Percentiles rank a stretch among this genome's conserved stretches.
Conservation (phyloP, 495 filamentous ascomycete genomes). For the Oidiodendron maius region DNA sequence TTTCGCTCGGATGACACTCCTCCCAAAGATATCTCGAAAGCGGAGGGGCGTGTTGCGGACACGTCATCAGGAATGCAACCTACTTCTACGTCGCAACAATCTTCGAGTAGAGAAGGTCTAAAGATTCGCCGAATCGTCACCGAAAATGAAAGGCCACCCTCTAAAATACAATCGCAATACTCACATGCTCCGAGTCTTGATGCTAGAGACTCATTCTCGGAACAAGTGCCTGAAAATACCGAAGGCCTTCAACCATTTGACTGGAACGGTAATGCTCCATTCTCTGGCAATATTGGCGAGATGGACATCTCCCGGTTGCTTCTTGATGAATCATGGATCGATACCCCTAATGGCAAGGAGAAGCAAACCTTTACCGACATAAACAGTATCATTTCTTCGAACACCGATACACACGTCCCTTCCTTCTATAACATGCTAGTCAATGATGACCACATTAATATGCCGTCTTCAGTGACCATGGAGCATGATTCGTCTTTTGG, state of each 20-base stretch:
- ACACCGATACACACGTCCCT: slow-evolving; percentile 12
- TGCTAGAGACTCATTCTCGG: slow-evolving; percentile 29
- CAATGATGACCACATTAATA: slow-evolving; percentile 17
- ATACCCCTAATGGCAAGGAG: slow-evolving; percentile 13
- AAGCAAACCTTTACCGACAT: slow-evolving; percentile 20
- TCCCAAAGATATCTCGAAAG: not conserved
- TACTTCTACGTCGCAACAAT: slow-evolving; percentile 7
- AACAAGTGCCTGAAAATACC: slow-evolving; percentile 17
- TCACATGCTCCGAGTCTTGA: slow-evolving; percentile 16
- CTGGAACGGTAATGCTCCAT: slow-evolving; percentile 19
- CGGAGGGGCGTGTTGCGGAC: slow-evolving; percentile 1
- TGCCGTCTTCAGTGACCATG: slow-evolving; percentile 3
- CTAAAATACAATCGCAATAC: slow-evolving; percentile 7
- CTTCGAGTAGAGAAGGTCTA: slow-evolving; percentile 16
- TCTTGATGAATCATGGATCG: slow-evolving; percentile 35
- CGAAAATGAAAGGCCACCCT: not conserved
- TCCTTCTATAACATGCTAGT: slow-evolving; percentile 19
- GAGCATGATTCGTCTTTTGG: slow-evolving; percentile 5
- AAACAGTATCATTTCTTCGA: slow-evolving; percentile 17
- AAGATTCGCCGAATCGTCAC: slow-evolving; percentile 20
- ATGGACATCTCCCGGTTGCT: slow-evolving; percentile 46
- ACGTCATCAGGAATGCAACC: not conserved
- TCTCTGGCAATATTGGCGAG: slow-evolving; percentile 26
- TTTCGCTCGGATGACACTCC: slow-evolving; percentile 26
- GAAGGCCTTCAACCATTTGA: slow-evolving; percentile 18